Conservation (phyloP, 176 grass and related monocot species). For the Melocanna baccifera region DNA sequence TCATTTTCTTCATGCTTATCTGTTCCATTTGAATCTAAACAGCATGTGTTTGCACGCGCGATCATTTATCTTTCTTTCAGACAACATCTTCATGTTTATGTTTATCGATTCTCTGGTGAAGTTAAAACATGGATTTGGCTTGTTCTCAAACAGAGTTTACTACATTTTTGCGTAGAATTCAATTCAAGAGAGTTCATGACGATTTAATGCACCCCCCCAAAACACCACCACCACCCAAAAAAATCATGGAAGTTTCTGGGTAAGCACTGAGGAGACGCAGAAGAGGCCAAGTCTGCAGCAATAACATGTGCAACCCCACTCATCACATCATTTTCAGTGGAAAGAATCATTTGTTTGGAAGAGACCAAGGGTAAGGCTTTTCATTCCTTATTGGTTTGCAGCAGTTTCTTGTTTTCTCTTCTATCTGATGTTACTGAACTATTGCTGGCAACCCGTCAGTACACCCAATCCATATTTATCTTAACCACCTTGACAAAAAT, state of each 20-base stretch:
- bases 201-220: not conserved
- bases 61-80: not conserved
- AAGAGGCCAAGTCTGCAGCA: not conserved
- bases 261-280: not conserved
- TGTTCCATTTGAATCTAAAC: not conserved
- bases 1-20: not conserved
- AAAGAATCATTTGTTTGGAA: constrained; percentile 30
- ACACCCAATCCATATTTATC: constrained; percentile 32
- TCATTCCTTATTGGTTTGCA: not conserved
- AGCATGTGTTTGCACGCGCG: not conserved
- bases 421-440: not conserved
- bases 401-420: constrained; percentile 31
- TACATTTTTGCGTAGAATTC: not conserved
- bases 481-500: constrained; percentile 33
- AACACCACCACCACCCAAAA: too few species aligned
- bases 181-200: not conserved
- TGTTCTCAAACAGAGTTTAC: not conserved
- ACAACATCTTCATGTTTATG: not conserved
- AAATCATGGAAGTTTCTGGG: not conserved
- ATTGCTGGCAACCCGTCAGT: constrained; percentile 25
- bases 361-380: constrained; percentile 29
- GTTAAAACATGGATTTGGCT: not conserved
- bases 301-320: constrained; percentile 13
- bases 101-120: not conserved
- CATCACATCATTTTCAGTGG: constrained; percentile 49